phyloP scores from a whole-genome alignment of 768 basidiomycete genomes.

The Phanerodontia chrysosporium region DNA sequence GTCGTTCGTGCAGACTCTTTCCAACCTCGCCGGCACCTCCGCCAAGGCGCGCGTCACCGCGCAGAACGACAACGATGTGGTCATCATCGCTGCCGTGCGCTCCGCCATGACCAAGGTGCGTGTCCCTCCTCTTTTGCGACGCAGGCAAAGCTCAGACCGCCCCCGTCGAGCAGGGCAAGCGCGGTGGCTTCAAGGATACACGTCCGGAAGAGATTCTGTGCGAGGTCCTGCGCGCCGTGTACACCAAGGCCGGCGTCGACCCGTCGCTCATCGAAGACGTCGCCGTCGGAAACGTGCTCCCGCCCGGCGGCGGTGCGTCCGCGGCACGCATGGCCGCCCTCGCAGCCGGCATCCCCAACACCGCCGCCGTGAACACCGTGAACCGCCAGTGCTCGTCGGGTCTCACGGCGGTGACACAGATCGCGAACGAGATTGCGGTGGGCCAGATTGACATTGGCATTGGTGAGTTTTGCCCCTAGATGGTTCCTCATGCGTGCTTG shows the following conservation, averaged over 20 bases:
- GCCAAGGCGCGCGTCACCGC: conserved; percentile 36
- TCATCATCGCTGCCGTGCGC: conserved; percentile 84
- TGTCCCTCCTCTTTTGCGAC: neutral
- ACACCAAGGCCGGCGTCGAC: conserved; percentile 63
- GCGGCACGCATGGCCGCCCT: conserved; percentile 86
- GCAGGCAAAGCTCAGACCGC: neutral
- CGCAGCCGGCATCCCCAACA: conserved; percentile 69
- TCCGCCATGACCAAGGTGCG: conserved; percentile 89
- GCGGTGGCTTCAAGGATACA: conserved; percentile 91
- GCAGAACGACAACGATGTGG: conserved; percentile 80
- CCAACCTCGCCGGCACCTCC: conserved; percentile 13
- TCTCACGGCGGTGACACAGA: conserved; percentile 74
- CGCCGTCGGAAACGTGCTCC: conserved; percentile 84
- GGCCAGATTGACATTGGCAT: conserved; percentile 90
- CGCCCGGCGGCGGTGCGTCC: conserved; percentile 77
- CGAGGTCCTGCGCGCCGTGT: conserved; percentile 70
- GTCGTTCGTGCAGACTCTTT: conserved; percentile 1
- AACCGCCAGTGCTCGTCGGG: conserved; percentile 92
- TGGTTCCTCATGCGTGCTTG: no score
- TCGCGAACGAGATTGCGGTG: conserved; percentile 72
- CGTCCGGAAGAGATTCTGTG: conserved; percentile 78
- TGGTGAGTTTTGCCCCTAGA: conserved; percentile 45
- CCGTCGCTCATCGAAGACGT: conserved; percentile 83
- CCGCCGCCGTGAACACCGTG: conserved; percentile 71
- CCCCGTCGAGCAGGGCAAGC: conserved; percentile 49